Percentiles rank a stretch among this genome's conserved stretches.
Conservation (phyloP, 805 yeast species). For the Schwanniomyces sp. region DNA sequence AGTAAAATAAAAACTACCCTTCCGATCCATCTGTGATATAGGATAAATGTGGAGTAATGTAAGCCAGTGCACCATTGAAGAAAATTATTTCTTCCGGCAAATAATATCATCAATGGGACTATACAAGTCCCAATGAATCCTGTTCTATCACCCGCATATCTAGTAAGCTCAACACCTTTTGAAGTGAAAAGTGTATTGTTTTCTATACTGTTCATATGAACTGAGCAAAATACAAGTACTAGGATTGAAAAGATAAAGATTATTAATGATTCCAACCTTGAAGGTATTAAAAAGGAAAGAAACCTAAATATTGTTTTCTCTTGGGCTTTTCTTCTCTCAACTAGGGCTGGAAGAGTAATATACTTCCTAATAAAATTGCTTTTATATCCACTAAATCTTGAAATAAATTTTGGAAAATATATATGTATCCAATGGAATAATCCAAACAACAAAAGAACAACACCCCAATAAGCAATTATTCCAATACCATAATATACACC, state of each 20-base stretch:
- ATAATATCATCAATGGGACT: slow-evolving; percentile 54
- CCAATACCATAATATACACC: slow-evolving; percentile 35
- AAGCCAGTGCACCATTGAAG: slow-evolving; percentile 62
- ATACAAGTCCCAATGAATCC: slow-evolving; percentile 46
- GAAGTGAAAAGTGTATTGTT: slow-evolving; percentile 32
- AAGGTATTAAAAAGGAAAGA: slow-evolving; percentile 29
- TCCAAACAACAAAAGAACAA: slow-evolving; percentile 44
- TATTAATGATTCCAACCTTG: slow-evolving; percentile 35
- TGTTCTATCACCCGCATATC: slow-evolving; percentile 49
- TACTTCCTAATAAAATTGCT: slow-evolving; percentile 18
- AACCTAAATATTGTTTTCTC: slow-evolving; percentile 9
- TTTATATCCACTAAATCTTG: slow-evolving; percentile 21
- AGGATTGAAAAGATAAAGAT: slow-evolving; percentile 18
- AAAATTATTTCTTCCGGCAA: slow-evolving; percentile 49
- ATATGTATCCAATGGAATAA: slow-evolving; percentile 36
- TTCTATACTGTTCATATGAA: slow-evolving; percentile 14
- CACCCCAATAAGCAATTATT: slow-evolving; percentile 50
- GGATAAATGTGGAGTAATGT: slow-evolving; percentile 43
- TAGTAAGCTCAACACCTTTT: slow-evolving; percentile 21
- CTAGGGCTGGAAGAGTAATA: slow-evolving; percentile 21
- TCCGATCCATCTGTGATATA: slow-evolving; percentile 48
- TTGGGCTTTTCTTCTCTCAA: slow-evolving; percentile 17
- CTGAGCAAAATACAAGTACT: slow-evolving; percentile 14
- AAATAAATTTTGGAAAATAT: slow-evolving; percentile 19
- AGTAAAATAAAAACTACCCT: slow-evolving; percentile 26